These are phyloP conservation scores for Polyplosphaeria fusca DNA, from an alignment of 495 filamentous ascomycete genomes.

Conservation along the genomic window DNA sequence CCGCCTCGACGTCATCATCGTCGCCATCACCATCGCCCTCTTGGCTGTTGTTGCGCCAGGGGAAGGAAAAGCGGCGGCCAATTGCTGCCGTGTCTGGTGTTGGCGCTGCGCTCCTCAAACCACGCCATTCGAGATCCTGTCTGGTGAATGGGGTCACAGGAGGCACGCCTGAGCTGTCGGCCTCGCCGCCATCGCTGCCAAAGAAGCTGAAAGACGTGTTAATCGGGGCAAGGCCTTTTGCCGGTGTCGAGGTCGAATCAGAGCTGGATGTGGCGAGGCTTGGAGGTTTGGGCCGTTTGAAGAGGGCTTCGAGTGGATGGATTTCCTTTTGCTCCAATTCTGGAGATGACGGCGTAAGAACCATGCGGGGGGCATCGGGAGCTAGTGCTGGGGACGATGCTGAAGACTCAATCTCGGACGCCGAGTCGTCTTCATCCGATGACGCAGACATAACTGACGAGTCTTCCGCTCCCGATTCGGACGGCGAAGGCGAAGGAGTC, in stretches of 20 bases:
- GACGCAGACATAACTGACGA: constrained; percentile 34
- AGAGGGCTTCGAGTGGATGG: constrained; percentile 85
- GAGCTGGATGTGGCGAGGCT: constrained; percentile 4
- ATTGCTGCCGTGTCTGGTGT: constrained; percentile 91
- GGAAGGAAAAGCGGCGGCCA: constrained; percentile 49
- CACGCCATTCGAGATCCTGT: constrained; percentile 69
- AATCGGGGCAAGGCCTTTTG: constrained; percentile 45
- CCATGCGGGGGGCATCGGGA: constrained; percentile 8
- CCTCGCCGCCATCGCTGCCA: constrained; percentile 45
- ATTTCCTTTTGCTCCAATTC: constrained; percentile 49
- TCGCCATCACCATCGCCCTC: constrained; percentile 39
- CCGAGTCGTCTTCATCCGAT: constrained; percentile 23
- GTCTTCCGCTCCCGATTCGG: constrained; percentile 9
- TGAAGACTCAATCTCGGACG: constrained; percentile 22
- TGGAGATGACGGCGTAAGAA: constrained; percentile 21
- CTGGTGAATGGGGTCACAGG: constrained; percentile 80
- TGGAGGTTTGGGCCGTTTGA: constrained; percentile 59
- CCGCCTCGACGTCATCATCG: constrained; percentile 39
- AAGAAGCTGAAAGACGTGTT: constrained; percentile 63
- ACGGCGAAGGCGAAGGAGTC: constrained; percentile 3
- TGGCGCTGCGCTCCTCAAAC: constrained; percentile 78
- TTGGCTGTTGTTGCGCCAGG: constrained; percentile 29
- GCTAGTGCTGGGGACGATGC: constrained; percentile 20
- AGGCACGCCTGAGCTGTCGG: constrained; percentile 35
- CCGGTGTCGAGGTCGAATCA: constrained; percentile 41